phyloP scores from a whole-genome alignment of 768 basidiomycete species.

The Suillus alpinus region DNA sequence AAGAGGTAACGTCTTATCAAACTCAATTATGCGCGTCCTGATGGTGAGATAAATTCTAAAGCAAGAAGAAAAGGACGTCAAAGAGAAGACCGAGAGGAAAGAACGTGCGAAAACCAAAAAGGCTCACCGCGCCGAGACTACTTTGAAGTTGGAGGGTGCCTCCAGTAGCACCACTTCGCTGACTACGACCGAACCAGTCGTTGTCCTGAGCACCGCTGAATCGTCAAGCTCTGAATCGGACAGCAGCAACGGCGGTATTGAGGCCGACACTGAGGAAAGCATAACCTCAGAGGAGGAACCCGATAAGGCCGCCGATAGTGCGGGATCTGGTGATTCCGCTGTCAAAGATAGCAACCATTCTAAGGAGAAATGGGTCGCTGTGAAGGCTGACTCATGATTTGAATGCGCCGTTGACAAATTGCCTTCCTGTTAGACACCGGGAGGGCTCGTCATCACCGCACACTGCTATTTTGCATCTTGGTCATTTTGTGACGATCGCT shows the following conservation, averaged over 20 bases:
- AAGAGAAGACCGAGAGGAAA: constrained; percentile 56
- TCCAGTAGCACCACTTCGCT: constrained; percentile 11
- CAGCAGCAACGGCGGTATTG: constrained; percentile 54
- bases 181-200: constrained; percentile 15
- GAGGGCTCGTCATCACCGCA: background rate
- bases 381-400: constrained; percentile 47
- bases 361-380: constrained; percentile 77
- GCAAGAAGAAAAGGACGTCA: constrained; percentile 45
- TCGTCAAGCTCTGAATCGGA: constrained; percentile 59
- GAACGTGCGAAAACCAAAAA: constrained; percentile 58
- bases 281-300: constrained; percentile 69
- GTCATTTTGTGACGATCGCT: constrained; percentile 16
- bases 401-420: background rate
- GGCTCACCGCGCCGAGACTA: constrained; percentile 32
- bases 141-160: constrained; percentile 24
- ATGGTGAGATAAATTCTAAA: constrained; percentile 16
- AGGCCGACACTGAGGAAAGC: constrained; percentile 76
- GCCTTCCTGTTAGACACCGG: constrained; percentile 1
- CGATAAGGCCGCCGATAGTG: constrained; percentile 37
- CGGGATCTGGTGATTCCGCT: constrained; percentile 8
- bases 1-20: constrained; percentile 43
- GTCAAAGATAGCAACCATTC: constrained; percentile 25
- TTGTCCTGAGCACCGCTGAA: constrained; percentile 28
- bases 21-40: background rate
- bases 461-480: constrained; percentile 11